Evolutionary conservation across 129 eudicot genomes (phyloP), one percentile per base, ranked within the genome.

Genomic region (Ambrosia trifida): DNA sequence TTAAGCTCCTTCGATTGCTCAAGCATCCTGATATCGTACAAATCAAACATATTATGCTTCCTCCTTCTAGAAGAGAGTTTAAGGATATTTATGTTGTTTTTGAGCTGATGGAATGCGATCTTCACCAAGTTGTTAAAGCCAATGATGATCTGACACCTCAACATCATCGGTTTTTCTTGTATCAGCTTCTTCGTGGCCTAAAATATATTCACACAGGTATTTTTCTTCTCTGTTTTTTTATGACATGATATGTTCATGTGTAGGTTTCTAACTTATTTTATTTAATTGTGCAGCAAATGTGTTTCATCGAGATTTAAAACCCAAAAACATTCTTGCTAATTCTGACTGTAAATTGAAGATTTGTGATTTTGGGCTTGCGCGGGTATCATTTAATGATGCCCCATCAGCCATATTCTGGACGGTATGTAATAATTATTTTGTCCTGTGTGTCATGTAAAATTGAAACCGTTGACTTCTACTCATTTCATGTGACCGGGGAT

Each of bases 31-130:
- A 89, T 76, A 81, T 89, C 11, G 96, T 89, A 52, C 88, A 89
- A 81, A 89, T 89, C 17, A 89, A 87, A 76, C 96, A 89, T 66
- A 80, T 89, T 20, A 86, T 89, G 93, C 93, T 89, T 60, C 96
- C 96, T 71, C 96, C 96, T 76, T 89, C 96, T 19, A 78, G 90
- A 53, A 80, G 90, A 83, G 96, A 89, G 79, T 89, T 89, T 62
- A 79, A 62, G 69, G 96, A 89, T 73, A 86, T 86, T 52, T 86
- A 86, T 61, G 91, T 86, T 33, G 86, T 87, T 70, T 87, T 87
- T 51, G 93, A 87, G 53, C 79, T 89, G 57, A 89, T 89, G 96
- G 96, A 89, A 66, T 86, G 87, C 44, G 96, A 89, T 30, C 90
- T 89, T 63, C 96, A 89, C 70, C 96, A 86, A 84, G 94, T 89